phyloP scores from a whole-genome alignment of 495 filamentous ascomycete species.

The Saxophila tyrrhenica region DNA sequence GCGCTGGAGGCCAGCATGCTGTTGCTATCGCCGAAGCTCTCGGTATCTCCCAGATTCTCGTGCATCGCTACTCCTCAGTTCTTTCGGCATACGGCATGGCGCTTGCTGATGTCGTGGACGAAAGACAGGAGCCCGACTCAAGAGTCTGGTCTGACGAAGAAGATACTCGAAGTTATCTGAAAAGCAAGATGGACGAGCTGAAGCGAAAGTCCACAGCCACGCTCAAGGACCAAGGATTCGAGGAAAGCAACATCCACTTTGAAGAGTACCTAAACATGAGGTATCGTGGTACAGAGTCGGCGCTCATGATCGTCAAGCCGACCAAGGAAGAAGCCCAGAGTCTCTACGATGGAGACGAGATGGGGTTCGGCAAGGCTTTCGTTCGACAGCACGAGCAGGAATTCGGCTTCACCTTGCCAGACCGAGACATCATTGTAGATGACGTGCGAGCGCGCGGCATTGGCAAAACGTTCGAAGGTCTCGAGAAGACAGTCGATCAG shows the following conservation, averaged over 20 bases:
- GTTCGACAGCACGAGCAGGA: constrained; percentile 81
- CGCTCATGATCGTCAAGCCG: constrained; percentile 68
- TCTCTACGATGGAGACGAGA: constrained; percentile 51
- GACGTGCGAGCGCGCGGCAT: constrained; percentile 85
- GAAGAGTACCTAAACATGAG: constrained; percentile 86
- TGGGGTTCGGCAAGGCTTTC: constrained; percentile 76
- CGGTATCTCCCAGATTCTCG: constrained; percentile 74
- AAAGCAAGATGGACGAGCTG: constrained; percentile 47
- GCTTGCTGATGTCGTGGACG: constrained; percentile 86
- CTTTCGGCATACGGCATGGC: constrained; percentile 96
- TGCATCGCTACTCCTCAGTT: constrained; percentile 89
- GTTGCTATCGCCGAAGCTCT: constrained; percentile 87
- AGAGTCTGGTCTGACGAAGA: constrained; percentile 57
- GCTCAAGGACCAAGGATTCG: constrained; percentile 64
- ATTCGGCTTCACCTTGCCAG: constrained; percentile 85
- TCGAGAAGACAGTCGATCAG: constrained; percentile 68
- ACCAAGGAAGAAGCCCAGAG: constrained; percentile 45
- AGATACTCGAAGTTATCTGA: constrained; percentile 28
- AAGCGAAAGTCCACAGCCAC: constrained; percentile 55
- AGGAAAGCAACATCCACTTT: constrained; percentile 58
- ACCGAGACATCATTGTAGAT: constrained; percentile 83
- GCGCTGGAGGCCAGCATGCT: constrained; percentile 91
- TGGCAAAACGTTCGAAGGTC: constrained; percentile 67
- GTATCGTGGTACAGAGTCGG: constrained; percentile 78
- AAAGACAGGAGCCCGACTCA: constrained; percentile 82